Conservation (phyloP, 805 yeast genomes). For the Metschnikowia reukaufii region DNA sequence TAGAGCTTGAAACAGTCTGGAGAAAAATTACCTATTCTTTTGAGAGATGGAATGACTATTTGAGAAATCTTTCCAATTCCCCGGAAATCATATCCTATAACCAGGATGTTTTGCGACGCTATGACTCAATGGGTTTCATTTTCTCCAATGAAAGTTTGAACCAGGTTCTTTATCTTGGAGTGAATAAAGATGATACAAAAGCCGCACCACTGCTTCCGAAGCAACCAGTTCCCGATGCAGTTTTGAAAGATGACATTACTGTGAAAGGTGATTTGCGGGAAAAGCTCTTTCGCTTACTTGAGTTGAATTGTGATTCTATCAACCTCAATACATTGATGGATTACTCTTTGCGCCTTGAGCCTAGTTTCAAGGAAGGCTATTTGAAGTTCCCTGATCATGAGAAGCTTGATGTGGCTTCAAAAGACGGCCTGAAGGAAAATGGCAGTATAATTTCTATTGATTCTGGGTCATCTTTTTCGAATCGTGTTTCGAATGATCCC, state of each 20-base stretch:
- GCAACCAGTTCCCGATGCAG: conserved; percentile 9
- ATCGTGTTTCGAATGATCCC: neutral
- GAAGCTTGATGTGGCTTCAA: neutral
- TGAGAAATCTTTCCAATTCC: conserved; percentile 48
- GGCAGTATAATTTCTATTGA: conserved; percentile 8
- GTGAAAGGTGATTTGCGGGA: conserved; percentile 28
- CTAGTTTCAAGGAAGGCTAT: conserved; percentile 48
- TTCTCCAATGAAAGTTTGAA: conserved; percentile 45
- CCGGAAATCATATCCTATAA: conserved; percentile 40
- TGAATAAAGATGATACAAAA: conserved; percentile 31
- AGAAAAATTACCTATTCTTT: conserved; percentile 70
- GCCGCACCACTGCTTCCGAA: conserved; percentile 18
- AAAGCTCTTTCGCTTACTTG: conserved; percentile 47
- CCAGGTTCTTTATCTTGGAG: conserved; percentile 43
- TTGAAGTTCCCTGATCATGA: conserved; percentile 17
- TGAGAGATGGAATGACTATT: conserved; percentile 78
- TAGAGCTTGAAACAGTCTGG: conserved; percentile 63
- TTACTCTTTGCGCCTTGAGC: conserved; percentile 63
- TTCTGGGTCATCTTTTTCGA: conserved; percentile 1
- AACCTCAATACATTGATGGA: conserved; percentile 58
- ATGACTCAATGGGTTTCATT: conserved; percentile 43
- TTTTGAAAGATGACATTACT: neutral
- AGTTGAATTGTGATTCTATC: conserved; percentile 43
- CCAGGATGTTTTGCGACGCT: conserved; percentile 39
- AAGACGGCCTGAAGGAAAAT: neutral